These are phyloP conservation scores for Medicago truncatula DNA, from an alignment of 306 rosid genomes.

Conservation along the genomic window DNA sequence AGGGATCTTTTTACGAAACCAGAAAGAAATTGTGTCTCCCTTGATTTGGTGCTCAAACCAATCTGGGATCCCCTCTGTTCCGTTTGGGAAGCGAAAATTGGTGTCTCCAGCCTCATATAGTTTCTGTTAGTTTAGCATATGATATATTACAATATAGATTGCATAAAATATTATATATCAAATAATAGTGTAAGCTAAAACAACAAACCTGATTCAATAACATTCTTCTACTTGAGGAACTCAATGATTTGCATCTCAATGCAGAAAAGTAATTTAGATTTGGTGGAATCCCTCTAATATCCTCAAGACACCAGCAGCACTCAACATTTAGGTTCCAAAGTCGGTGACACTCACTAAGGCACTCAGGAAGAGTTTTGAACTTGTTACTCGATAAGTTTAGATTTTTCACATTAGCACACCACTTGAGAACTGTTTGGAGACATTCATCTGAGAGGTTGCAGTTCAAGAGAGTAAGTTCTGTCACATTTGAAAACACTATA, in stretches of 20 bases:
- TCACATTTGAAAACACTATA: neutral
- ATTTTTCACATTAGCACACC: neutral
- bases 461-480: accelerated
- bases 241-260: neutral
- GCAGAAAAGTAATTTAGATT: neutral
- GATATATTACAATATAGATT: too few relatives aligned
- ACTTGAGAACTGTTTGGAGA: neutral
- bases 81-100: too few relatives aligned
- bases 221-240: neutral
- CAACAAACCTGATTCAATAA: neutral
- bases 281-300: constrained; percentile 32
- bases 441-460: constrained; percentile 1
- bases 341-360: neutral
- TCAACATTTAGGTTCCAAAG: too few relatives aligned
- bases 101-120: too few relatives aligned
- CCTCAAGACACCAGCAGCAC: neutral
- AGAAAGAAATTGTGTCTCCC: too few relatives aligned
- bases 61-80: too few relatives aligned
- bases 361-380: neutral
- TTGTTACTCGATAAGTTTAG: neutral
- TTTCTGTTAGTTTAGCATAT: too few relatives aligned
- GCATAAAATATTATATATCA: too few relatives aligned
- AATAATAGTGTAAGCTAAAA: too few relatives aligned
- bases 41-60: too few relatives aligned
- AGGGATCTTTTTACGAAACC: too few relatives aligned